These are phyloP conservation scores for Oxyria digyna DNA, from an alignment of 148 eudicot genomes.

Conservation along the genomic window DNA sequence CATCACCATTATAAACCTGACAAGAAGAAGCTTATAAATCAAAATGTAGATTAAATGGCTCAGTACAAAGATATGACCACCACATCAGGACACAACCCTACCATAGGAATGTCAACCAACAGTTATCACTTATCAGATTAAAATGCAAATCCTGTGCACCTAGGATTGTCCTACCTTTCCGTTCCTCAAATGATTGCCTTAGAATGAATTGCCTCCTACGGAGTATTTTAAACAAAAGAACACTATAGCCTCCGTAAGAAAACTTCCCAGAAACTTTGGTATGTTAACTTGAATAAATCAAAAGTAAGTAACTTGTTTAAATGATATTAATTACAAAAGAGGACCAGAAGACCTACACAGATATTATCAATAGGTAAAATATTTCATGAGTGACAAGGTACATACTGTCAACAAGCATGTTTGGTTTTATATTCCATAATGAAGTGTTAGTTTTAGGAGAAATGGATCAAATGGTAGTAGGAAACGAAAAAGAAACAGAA, in stretches of 20 bases:
- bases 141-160: too few species aligned
- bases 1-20: slow-evolving; percentile 91
- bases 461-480: background rate
- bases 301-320: background rate
- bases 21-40: background rate
- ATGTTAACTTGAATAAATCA: background rate
- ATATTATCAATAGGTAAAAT: background rate
- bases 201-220: too few species aligned
- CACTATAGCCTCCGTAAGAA: background rate
- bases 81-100: background rate
- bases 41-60: background rate
- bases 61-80: background rate
- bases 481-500: background rate
- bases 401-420: background rate
- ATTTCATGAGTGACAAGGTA: background rate
- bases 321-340: background rate
- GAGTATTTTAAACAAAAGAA: too few species aligned
- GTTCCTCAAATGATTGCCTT: background rate
- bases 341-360: background rate
- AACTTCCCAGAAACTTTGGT: background rate
- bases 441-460: background rate
- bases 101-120: background rate
- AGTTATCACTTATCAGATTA: background rate
- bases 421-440: background rate
- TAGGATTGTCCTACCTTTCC: background rate